These are phyloP conservation scores for Alternaria brassicae DNA, from an alignment of 2,329 filamentous ascomycete genomes.

Conservation along the genomic window DNA sequence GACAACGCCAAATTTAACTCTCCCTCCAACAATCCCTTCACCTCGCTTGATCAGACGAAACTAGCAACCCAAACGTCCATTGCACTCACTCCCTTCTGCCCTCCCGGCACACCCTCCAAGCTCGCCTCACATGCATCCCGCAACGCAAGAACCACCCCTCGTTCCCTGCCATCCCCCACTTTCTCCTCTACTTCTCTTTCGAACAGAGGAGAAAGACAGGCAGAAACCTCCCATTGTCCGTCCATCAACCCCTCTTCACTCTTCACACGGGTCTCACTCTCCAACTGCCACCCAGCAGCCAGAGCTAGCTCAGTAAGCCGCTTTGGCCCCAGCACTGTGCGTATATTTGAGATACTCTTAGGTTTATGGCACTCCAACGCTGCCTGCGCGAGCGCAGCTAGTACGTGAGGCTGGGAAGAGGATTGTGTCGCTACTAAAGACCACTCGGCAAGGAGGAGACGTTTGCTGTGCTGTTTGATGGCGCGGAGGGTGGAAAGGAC, in stretches of 20 bases:
- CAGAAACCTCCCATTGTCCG: slow-evolving; percentile 53
- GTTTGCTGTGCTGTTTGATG: slow-evolving; percentile 44
- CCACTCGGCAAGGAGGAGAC: slow-evolving; percentile 58
- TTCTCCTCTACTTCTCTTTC: slow-evolving; percentile 22
- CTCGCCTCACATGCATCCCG: slow-evolving; percentile 33
- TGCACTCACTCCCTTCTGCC: slow-evolving; percentile 18
- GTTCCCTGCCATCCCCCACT: slow-evolving; percentile 24
- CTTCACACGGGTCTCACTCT: slow-evolving; percentile 49
- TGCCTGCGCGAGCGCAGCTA: slow-evolving; percentile 58
- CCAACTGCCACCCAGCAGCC: slow-evolving; percentile 50
- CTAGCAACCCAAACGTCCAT: slow-evolving; percentile 34
- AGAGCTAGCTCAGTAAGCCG: slow-evolving; percentile 50
- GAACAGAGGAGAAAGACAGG: slow-evolving; percentile 23
- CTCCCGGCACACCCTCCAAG: slow-evolving; percentile 19
- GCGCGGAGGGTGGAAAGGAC: slow-evolving; percentile 50
- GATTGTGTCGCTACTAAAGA: slow-evolving; percentile 51
- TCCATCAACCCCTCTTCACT: slow-evolving; percentile 49
- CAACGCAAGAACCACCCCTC: slow-evolving; percentile 20
- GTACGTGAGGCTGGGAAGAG: slow-evolving; percentile 58
- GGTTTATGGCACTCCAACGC: slow-evolving; percentile 54
- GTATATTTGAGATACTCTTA: slow-evolving; percentile 56
- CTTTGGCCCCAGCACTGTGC: slow-evolving; percentile 54
- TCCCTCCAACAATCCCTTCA: not conserved
- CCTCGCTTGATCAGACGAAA: slow-evolving; percentile 19
- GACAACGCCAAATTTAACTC: not conserved